Evolutionary conservation across 176 grass and related monocot species (phyloP).

Genomic region (Alopecurus myosuroides): DNA sequence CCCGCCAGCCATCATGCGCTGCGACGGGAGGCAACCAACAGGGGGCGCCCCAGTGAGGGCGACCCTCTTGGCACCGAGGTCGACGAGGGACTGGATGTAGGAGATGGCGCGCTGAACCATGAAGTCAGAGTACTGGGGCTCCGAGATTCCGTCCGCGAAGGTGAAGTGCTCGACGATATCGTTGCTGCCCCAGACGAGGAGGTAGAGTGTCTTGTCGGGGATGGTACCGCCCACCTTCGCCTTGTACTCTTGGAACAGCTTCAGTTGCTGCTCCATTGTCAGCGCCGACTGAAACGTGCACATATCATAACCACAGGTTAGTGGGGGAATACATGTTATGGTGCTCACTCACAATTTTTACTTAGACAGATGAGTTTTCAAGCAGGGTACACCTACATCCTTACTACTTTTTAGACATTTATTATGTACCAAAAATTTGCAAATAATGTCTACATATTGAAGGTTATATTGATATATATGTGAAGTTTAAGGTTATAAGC

Average conservation of each 20-base stretch:
- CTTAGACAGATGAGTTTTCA: too few relatives aligned
- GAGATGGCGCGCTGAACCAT: constrained; percentile 23
- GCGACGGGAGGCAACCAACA: constrained; percentile 48
- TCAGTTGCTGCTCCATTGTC: constrained; percentile 49
- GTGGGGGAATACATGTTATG: too few relatives aligned
- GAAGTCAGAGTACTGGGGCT: constrained; percentile 33
- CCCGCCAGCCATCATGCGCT: constrained; percentile 50
- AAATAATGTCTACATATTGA: too few relatives aligned
- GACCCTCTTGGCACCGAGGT: constrained; percentile 33
- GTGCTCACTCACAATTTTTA: too few relatives aligned
- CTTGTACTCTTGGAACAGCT: constrained; percentile 72
- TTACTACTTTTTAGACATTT: too few relatives aligned
- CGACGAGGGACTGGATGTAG: constrained; percentile 29
- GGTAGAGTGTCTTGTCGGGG: constrained; percentile 24
- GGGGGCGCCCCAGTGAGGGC: constrained; percentile 38
- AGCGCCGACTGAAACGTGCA: constrained; percentile 19
- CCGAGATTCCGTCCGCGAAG: constrained; percentile 4
- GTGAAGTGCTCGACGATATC: constrained; percentile 53
- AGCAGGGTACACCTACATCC: too few relatives aligned
- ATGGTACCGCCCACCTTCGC: constrained; percentile 23
- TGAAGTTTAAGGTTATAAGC: too few relatives aligned
- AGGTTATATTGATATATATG: too few relatives aligned
- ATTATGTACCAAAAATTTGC: too few relatives aligned
- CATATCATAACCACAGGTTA: too few relatives aligned
- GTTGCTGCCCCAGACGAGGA: constrained; percentile 52